A percentile compares a stretch with the other conserved stretches of the same genome.
These are phyloP conservation scores for Penicillium riverlandense DNA, from an alignment of 495 filamentous ascomycete genomes.

Conservation along the genomic window DNA sequence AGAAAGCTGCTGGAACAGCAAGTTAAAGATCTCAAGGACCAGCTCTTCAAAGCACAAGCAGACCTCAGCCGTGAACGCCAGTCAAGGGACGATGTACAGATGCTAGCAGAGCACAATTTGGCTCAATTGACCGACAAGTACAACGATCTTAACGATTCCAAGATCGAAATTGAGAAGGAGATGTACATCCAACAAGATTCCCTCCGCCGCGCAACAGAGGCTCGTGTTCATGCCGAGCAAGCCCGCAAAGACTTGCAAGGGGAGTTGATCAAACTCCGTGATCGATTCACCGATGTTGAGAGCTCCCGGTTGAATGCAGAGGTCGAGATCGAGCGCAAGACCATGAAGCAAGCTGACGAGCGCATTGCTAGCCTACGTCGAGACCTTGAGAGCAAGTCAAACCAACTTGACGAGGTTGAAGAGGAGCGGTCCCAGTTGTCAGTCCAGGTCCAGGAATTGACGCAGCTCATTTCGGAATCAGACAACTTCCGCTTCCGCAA, in stretches of 20 bases:
- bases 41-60: slow-evolving; percentile 77
- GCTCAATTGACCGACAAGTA: slow-evolving; percentile 76
- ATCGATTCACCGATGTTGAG: slow-evolving; percentile 76
- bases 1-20: slow-evolving; percentile 83
- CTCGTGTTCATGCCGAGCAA: slow-evolving; percentile 66
- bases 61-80: slow-evolving; percentile 89
- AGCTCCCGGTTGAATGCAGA: slow-evolving; percentile 80
- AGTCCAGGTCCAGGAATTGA: slow-evolving; percentile 70
- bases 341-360: slow-evolving; percentile 72
- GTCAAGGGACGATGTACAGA: slow-evolving; percentile 90
- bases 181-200: slow-evolving; percentile 97
- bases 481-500: slow-evolving; percentile 79
- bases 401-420: slow-evolving; percentile 66
- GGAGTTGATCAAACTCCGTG: slow-evolving; percentile 74
- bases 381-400: slow-evolving; percentile 68
- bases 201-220: slow-evolving; percentile 79
- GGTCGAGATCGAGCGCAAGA: slow-evolving; percentile 68
- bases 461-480: slow-evolving; percentile 77
- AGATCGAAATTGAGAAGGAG: slow-evolving; percentile 97
- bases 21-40: slow-evolving; percentile 74
- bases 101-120: slow-evolving; percentile 85
- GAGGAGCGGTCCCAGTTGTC: slow-evolving; percentile 67
- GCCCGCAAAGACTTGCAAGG: slow-evolving; percentile 83
- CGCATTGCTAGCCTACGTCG: slow-evolving; percentile 68
- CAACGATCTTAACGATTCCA: slow-evolving; percentile 82